Base-by-base conservation (phyloP, 345 rosid species). In the Odontarrhena argentea region DNA sequence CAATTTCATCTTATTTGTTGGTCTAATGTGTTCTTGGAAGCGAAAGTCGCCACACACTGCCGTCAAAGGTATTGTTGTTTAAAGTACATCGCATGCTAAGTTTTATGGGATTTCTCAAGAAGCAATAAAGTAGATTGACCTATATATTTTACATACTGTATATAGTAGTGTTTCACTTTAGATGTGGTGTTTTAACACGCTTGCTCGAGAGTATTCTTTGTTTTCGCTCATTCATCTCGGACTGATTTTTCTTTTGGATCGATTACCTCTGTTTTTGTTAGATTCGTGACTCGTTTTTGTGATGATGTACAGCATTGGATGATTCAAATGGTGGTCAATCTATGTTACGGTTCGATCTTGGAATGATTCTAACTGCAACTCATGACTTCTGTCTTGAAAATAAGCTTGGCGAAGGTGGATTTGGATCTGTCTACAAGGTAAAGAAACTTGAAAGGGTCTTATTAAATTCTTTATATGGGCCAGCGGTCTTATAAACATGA, bases 351-450 rank as follows among this genome's bases (percentile, higher is more conserved):
- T 50, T 50, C 9, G 55, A 50, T 50, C 55, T 50, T 24, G 55
- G 32, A 10, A 50, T 12, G 13, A 50, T 50, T 8, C 8, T 50
- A 22, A 22, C 13, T 26, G 54, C 63, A 38, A 26, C 48, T 8
- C 9, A 55, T 57, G 63, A 55, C 10, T 77, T 72, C 56, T 67
- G 71, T 18, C 15, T 12, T 13, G 15, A 12, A 40, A 77, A 72
- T 25, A 55, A 48, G 52, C 65, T 76, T 6, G 76, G 80, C 7
- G 9, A 50, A 41, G 81, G 81, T 12, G 81, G 81, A 9, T 78
- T 69, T 35, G 76, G 78, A 8, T 40, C 35, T 2, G 81, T 78
- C 8, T 78, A 74, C 68, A 78, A 69, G 78, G 81, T 50, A 50
- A 50, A 7, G 15, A 44, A 44, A 38, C 42, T 8, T 4, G 51